Percentiles rank a stretch among this genome's conserved stretches.
Conservation (phyloP, 495 filamentous ascomycete species). For the Neurospora africana region DNA sequence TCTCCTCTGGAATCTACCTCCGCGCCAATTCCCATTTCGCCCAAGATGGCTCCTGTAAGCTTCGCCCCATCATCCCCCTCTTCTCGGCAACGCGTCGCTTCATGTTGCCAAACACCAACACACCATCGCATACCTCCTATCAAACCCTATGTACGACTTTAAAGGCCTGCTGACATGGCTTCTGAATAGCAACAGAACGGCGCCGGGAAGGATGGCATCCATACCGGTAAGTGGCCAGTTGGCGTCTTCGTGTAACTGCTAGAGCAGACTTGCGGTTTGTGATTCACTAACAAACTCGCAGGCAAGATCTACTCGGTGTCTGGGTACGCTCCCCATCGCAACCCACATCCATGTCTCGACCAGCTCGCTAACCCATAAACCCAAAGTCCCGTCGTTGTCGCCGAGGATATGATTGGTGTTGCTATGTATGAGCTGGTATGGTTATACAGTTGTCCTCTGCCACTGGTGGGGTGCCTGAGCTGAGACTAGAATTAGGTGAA, state of each 20-base stretch:
- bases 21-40: conserved; percentile 26
- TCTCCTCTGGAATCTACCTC: conserved; percentile 15
- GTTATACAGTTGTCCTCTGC: background rate
- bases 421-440: conserved; percentile 95
- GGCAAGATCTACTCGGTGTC: conserved; percentile 73
- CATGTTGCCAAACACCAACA: background rate
- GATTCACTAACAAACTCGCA: conserved; percentile 27
- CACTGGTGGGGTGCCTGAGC: conserved; percentile 28
- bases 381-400: conserved; percentile 82
- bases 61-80: conserved; percentile 5
- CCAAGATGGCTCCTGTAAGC: conserved; percentile 54
- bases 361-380: conserved; percentile 13
- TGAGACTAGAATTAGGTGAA: conserved; percentile 46
- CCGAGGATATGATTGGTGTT: conserved; percentile 97
- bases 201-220: conserved; percentile 28
- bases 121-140: background rate
- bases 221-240: conserved; percentile 21
- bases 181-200: conserved; percentile 16
- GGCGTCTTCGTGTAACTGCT: conserved; percentile 3
- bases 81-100: background rate
- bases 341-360: background rate
- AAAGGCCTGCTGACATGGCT: background rate
- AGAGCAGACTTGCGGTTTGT: background rate
- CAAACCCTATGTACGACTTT: background rate
- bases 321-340: conserved; percentile 40